Evolutionary conservation across 352 stramenopile species (phyloP).

Genomic region (Aphanomyces astaci): DNA sequence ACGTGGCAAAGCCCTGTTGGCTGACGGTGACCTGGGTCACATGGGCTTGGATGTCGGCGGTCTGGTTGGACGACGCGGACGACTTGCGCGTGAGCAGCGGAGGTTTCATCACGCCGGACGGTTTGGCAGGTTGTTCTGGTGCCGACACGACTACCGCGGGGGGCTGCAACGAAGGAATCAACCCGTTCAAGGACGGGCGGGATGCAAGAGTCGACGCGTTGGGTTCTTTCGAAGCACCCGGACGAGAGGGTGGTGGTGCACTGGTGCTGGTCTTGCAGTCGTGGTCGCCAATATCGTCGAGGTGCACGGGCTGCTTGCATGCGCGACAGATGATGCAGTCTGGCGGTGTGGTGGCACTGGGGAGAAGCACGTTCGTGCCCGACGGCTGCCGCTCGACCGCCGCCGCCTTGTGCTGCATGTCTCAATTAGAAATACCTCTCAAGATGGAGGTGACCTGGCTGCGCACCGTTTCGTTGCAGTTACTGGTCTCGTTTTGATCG

Average conservation of each 20-base stretch:
- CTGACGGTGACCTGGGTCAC: not conserved
- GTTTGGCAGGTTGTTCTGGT: not conserved
- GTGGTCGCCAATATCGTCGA: slow-evolving; percentile 22
- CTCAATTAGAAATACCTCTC: not conserved
- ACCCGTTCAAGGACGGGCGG: not conserved
- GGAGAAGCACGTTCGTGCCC: not conserved
- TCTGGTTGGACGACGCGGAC: not conserved
- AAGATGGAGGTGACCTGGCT: not conserved
- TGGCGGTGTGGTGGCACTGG: not conserved
- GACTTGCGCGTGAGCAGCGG: slow-evolving; percentile 11
- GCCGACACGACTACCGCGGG: no score
- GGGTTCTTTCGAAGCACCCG: not conserved
- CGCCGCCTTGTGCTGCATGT: not conserved
- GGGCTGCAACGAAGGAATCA: not conserved
- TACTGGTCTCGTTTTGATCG: no score
- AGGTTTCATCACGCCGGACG: not conserved
- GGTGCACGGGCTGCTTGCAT: slow-evolving; percentile 18
- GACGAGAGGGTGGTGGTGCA: not conserved
- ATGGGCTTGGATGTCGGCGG: slow-evolving; percentile 7
- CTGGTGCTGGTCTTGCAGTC: not conserved
- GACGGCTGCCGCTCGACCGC: not conserved
- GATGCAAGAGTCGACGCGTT: not conserved
- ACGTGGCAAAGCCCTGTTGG: not conserved
- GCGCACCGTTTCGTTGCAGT: no score
- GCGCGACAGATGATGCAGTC: slow-evolving; percentile 12